Percentiles rank a stretch among this genome's conserved stretches.
phyloP scores from a whole-genome alignment of 257 asterid species.

The Nicotiana tabacum region DNA sequence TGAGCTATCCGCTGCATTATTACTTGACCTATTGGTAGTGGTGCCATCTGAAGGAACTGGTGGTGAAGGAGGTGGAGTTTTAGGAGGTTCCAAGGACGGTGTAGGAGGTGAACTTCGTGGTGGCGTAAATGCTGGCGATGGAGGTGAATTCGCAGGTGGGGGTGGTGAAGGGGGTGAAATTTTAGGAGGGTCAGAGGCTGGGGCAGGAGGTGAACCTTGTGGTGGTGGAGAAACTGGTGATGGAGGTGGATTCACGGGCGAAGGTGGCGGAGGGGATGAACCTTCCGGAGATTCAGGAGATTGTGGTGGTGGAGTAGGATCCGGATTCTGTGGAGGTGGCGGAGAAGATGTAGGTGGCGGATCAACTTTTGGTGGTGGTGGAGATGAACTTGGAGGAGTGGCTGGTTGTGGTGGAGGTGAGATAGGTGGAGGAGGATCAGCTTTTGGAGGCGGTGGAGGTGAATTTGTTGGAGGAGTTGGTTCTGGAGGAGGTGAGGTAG shows the following conservation, averaged over 20 bases:
- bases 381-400: conserved; percentile 13
- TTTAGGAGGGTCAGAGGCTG: conserved; percentile 22
- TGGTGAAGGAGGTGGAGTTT: conserved; percentile 33
- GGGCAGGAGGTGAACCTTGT: conserved; percentile 42
- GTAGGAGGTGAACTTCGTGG: conserved; percentile 20
- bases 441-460: conserved; percentile 26
- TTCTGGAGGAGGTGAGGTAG: conserved; percentile 18
- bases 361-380: conserved; percentile 22
- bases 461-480: conserved; percentile 32
- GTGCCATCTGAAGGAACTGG: conserved; percentile 37
- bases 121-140: conserved; percentile 14
- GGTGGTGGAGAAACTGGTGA: conserved; percentile 34
- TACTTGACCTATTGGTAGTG: conserved; percentile 21
- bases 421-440: conserved; percentile 11
- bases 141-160: conserved; percentile 11
- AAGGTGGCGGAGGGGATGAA: conserved; percentile 33
- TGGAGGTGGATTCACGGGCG: conserved; percentile 30
- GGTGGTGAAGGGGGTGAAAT: conserved; percentile 16
- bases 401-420: conserved; percentile 24
- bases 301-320: conserved; percentile 26
- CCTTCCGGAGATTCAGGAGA: conserved; percentile 30
- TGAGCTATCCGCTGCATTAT: conserved; percentile 32
- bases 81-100: conserved; percentile 25
- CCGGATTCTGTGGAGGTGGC: conserved; percentile 26
- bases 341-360: conserved; percentile 32